Conservation (phyloP, 768 basidiomycete species). For the Sutorius australiensis region DNA sequence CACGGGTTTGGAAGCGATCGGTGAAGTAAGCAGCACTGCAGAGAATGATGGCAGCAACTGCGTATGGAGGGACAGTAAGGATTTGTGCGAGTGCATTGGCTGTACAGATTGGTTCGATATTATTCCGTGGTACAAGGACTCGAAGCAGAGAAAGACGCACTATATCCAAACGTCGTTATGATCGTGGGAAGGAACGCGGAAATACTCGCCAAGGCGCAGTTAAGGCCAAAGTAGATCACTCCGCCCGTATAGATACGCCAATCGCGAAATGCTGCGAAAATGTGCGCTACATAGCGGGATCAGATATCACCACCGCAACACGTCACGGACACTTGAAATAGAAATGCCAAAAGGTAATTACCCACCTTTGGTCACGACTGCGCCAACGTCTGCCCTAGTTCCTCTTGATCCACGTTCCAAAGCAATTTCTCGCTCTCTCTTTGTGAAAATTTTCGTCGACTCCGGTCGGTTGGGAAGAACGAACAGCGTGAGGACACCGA, state of each 20-base stretch:
- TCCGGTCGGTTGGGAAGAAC: slow-evolving; percentile 71
- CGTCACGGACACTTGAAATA: not conserved
- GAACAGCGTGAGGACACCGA: slow-evolving; percentile 55
- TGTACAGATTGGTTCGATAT: slow-evolving; percentile 19
- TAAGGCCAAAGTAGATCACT: slow-evolving; percentile 74
- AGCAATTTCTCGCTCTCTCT: slow-evolving; percentile 54
- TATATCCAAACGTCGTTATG: slow-evolving; percentile 66
- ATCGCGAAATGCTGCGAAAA: slow-evolving; percentile 60
- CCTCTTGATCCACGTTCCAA: slow-evolving; percentile 65
- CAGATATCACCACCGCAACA: not conserved
- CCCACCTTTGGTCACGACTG: slow-evolving; percentile 59
- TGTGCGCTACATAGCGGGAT: slow-evolving; percentile 45
- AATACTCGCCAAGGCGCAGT: slow-evolving; percentile 73
- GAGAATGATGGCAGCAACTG: slow-evolving; percentile 63
- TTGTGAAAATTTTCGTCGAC: slow-evolving; percentile 54
- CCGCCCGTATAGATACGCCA: slow-evolving; percentile 70
- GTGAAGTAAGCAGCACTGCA: slow-evolving; percentile 56
- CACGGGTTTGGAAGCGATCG: slow-evolving; percentile 63
- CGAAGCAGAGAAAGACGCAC: slow-evolving; percentile 39
- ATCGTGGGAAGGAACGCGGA: slow-evolving; percentile 84
- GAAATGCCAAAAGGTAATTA: not conserved
- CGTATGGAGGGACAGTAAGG: slow-evolving; percentile 80
- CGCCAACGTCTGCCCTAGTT: slow-evolving; percentile 62
- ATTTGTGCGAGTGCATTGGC: slow-evolving; percentile 66
- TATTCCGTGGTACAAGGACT: too few relatives aligned